Evolutionary conservation across 331 rosid genomes (phyloP).

Genomic region (Cydonia oblonga): DNA sequence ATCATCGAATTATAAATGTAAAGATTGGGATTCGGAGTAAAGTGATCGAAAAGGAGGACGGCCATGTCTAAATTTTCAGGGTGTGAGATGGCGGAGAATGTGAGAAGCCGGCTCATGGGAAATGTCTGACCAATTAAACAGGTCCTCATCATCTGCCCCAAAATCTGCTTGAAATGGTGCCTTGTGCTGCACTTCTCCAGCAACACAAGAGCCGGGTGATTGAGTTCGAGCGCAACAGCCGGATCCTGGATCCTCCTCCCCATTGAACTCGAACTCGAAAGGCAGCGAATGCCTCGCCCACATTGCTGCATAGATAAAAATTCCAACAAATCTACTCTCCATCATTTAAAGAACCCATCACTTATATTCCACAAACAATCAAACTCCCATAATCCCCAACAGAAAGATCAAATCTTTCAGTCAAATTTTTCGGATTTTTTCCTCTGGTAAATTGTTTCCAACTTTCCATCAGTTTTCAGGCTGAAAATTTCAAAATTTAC

Average conservation of each 20-base stretch:
- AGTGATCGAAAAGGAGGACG: conserved; percentile 31
- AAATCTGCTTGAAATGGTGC: conserved; percentile 44
- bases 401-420: not conserved
- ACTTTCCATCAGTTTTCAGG: not conserved
- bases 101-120: conserved; percentile 58
- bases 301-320: conserved; percentile 19
- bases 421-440: not conserved
- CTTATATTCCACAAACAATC: not conserved
- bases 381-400: not conserved
- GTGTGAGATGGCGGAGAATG: conserved; percentile 42
- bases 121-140: conserved; percentile 40
- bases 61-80: conserved; percentile 45
- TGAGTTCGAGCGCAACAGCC: conserved; percentile 30
- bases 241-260: conserved; percentile 34
- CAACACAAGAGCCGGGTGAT: conserved; percentile 34
- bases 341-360: not conserved
- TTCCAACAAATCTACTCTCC: not conserved
- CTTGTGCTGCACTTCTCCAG: conserved; percentile 45
- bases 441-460: not conserved
- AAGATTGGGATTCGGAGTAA: conserved; percentile 44
- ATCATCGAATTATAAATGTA: conserved; percentile 50
- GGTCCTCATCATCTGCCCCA: conserved; percentile 42
- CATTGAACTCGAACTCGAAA: conserved; percentile 25
- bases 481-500: not conserved
- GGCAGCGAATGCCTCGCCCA: conserved; percentile 25